A percentile compares a stretch with the other conserved stretches of the same genome.
These are phyloP conservation scores for Nepenthes alata DNA, from an alignment of 179 eudicot species.

Conservation along the genomic window DNA sequence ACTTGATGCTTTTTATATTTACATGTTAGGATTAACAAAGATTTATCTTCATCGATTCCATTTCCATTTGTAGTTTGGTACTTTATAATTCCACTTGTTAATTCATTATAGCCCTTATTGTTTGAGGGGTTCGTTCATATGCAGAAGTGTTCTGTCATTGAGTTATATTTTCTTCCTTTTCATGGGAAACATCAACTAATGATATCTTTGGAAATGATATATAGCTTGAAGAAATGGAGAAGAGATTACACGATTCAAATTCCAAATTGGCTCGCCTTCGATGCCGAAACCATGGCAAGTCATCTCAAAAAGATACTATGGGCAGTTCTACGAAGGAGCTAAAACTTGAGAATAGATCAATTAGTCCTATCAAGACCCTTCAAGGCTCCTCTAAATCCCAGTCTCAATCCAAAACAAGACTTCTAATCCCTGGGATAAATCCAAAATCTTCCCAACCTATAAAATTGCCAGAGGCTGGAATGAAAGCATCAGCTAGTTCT, in stretches of 20 bases:
- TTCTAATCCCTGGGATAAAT: constrained; percentile 37
- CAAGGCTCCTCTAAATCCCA: constrained; percentile 23
- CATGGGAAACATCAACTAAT: constrained; percentile 6
- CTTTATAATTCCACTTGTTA: too few species aligned
- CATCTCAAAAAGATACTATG: constrained; percentile 15
- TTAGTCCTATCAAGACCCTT: constrained; percentile 29
- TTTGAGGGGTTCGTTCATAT: too few species aligned
- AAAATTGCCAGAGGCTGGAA: too few species aligned
- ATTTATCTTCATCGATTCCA: too few species aligned
- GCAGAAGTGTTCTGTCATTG: too few species aligned
- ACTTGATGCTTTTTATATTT: too few species aligned
- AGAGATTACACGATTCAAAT: constrained; percentile 50
- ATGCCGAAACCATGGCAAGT: constrained; percentile 20
- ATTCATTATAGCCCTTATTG: too few species aligned
- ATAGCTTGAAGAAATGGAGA: constrained; percentile 73
- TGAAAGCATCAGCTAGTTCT: constrained; percentile 14
- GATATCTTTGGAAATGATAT: constrained; percentile 6
- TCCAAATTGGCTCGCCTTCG: constrained; percentile 53
- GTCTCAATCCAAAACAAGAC: constrained; percentile 43
- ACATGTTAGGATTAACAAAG: too few species aligned
- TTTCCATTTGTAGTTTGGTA: too few species aligned
- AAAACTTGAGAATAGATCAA: constrained; percentile 31
- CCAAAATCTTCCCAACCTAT: constrained; percentile 28
- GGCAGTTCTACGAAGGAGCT: constrained; percentile 21
- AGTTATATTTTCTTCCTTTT: too few species aligned